phyloP scores from a whole-genome alignment of 2,329 filamentous ascomycete species.

The Claviceps pazoutovae region DNA sequence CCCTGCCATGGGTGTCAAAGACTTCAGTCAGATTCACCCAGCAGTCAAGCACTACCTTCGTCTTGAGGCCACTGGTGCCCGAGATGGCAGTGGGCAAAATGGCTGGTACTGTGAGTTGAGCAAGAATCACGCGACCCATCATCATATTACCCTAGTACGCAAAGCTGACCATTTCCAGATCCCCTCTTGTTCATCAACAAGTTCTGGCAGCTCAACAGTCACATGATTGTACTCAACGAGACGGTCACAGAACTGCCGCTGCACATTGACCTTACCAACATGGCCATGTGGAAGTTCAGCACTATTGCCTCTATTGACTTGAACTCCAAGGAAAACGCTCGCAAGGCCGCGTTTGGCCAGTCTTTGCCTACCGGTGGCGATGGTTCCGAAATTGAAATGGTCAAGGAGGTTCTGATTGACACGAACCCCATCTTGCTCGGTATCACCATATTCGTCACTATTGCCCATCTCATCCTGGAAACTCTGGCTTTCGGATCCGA shows the following conservation, averaged over 20 bases:
- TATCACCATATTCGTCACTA: constrained; percentile 69
- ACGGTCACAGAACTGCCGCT: constrained; percentile 73
- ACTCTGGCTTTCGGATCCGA: constrained; percentile 94
- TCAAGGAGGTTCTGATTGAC: constrained; percentile 90
- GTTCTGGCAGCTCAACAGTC: constrained; percentile 87
- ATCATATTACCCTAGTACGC: background rate
- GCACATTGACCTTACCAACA: constrained; percentile 69
- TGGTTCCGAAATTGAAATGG: constrained; percentile 87
- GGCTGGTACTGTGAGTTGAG: constrained; percentile 62
- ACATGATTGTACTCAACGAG: constrained; percentile 85
- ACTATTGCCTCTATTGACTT: constrained; percentile 74
- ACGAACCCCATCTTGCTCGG: constrained; percentile 84
- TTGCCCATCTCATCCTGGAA: constrained; percentile 90
- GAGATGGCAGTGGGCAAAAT: constrained; percentile 74
- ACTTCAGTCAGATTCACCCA: constrained; percentile 53
- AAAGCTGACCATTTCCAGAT: constrained; percentile 22
- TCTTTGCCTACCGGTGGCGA: constrained; percentile 66
- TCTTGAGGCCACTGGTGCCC: constrained; percentile 65
- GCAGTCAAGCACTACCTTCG: constrained; percentile 65
- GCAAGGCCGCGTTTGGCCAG: constrained; percentile 61
- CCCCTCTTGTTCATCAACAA: constrained; percentile 87
- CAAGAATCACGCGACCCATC: background rate
- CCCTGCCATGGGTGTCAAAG: constrained; percentile 59
- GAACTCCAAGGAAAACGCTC: constrained; percentile 70
- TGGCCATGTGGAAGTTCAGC: constrained; percentile 81